Evolutionary conservation across 208 protist genomes (phyloP), one percentile per base, ranked within the genome.

Genomic region (Leishmania amazonensis): DNA sequence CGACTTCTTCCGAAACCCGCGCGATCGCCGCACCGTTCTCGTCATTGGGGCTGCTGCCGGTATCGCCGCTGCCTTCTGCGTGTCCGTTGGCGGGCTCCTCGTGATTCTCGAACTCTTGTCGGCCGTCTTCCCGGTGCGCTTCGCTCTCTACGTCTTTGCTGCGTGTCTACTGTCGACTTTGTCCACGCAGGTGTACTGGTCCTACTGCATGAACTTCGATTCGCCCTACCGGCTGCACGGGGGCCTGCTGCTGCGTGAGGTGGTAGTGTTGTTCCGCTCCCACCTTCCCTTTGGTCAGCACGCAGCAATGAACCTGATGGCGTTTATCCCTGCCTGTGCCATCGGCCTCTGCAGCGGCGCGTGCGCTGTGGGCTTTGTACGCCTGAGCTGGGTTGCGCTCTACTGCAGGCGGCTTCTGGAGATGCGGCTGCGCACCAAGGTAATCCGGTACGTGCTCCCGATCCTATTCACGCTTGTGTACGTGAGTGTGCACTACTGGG

Each of bases 71-170:
- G 81, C 87, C 3, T 90, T 91, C 85, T 83, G 76, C 79, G 87
- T 91, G 11, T 88, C 90, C 24, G 88, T 93, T 60, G 90, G 85
- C 6, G 90, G 90, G 0, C 80, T 93, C 15, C 85, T 93, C 75
- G 79, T 93, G 21, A 83, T 93, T n/a, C 28, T 93, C 31, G 90
- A 93, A 79, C 77, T 90, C 45, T 75, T 91, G 17, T 88, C 90
- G 8, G 88, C 87, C 7, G 87, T 88, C 17, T 84, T 91, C 40
- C 90, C 90, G 31, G 81, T 89, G 15, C 86, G 84, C 77, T 90
- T 91, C 80, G 90, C 88, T 54, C 83, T 91, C 75, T 93, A 93
- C 75, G 86, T 93, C 11, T 91, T 93, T 87, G 85, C 83, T 2
- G 90, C 86, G 40, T 93, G 86, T 38, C 76, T 93, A 9, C 57